phyloP scores from a whole-genome alignment of 805 yeast species.

The Scheffersomyces lignosus region DNA sequence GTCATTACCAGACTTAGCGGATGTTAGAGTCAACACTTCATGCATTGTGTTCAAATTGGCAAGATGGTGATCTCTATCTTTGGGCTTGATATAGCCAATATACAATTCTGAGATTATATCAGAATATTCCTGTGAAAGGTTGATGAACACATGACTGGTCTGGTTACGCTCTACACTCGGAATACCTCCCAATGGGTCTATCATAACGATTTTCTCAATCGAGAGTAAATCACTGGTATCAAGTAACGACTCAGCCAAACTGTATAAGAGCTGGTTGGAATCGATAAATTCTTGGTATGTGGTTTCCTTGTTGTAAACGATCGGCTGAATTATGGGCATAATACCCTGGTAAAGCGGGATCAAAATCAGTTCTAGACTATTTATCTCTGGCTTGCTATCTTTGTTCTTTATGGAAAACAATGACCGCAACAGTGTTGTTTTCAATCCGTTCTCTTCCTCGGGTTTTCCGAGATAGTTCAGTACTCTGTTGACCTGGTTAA shows the following conservation, averaged over 20 bases:
- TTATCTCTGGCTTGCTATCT: constrained; percentile 12
- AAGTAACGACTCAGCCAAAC: constrained; percentile 25
- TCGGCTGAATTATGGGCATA: constrained; percentile 69
- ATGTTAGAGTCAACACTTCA: constrained; percentile 48
- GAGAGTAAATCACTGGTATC: constrained; percentile 37
- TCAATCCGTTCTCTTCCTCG: constrained; percentile 20
- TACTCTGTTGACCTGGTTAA: constrained; percentile 30
- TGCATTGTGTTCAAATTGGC: constrained; percentile 68
- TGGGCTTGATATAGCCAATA: constrained; percentile 53
- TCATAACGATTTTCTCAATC: constrained; percentile 77
- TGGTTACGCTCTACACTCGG: constrained; percentile 82
- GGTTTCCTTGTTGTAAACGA: constrained; percentile 13
- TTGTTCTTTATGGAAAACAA: constrained; percentile 17
- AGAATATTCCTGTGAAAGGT: constrained; percentile 76
- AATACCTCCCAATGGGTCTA: constrained; percentile 86
- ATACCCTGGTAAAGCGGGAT: constrained; percentile 46
- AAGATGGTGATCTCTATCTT: constrained; percentile 54
- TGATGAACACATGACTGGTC: constrained; percentile 84
- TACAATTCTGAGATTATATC: constrained; percentile 63
- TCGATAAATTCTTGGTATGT: constrained; percentile 26
- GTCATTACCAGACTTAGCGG: constrained; percentile 38
- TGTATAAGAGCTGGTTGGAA: constrained; percentile 21
- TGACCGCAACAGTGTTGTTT: constrained; percentile 27
- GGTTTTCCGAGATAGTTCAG: constrained; percentile 22
- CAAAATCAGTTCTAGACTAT: constrained; percentile 30